A percentile compares a stretch with the other conserved stretches of the same genome.
These are phyloP conservation scores for Picea sitchensis DNA, from an alignment of 75 land plant genomes.

Conservation along the genomic window DNA sequence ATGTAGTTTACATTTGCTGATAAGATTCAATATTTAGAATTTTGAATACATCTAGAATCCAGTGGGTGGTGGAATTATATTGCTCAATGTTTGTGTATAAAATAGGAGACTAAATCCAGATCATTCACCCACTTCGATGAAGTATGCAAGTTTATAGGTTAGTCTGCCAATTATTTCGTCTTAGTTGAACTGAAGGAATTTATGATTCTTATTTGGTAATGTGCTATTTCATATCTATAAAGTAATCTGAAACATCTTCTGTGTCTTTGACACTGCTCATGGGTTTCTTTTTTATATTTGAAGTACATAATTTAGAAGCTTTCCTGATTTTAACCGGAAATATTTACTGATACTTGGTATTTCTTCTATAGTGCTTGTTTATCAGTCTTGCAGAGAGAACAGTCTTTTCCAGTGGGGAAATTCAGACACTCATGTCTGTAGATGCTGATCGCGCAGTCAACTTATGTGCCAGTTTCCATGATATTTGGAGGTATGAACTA, in stretches of 20 bases:
- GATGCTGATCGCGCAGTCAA: conserved; percentile 85
- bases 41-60: background rate
- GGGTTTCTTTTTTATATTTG: background rate
- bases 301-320: background rate
- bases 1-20: background rate
- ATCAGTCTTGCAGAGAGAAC: conserved; percentile 64
- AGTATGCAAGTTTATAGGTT: background rate
- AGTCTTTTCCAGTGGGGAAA: conserved; percentile 84
- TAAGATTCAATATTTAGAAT: background rate
- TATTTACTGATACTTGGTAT: conserved; percentile 1
- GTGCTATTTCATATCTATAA: background rate
- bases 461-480: conserved; percentile 74
- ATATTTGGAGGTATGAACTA: conserved; percentile 81
- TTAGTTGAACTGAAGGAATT: background rate
- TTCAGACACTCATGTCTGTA: conserved; percentile 94
- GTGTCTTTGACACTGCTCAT: background rate
- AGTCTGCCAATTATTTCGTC: background rate
- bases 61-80: background rate
- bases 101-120: background rate
- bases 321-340: background rate
- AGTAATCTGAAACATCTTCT: background rate
- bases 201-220: background rate
- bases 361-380: conserved; percentile 43
- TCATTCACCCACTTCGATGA: background rate
- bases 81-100: background rate